Base-by-base conservation (phyloP, 371 early-diverging fungal species). In the Actinomucor elegans region DNA sequence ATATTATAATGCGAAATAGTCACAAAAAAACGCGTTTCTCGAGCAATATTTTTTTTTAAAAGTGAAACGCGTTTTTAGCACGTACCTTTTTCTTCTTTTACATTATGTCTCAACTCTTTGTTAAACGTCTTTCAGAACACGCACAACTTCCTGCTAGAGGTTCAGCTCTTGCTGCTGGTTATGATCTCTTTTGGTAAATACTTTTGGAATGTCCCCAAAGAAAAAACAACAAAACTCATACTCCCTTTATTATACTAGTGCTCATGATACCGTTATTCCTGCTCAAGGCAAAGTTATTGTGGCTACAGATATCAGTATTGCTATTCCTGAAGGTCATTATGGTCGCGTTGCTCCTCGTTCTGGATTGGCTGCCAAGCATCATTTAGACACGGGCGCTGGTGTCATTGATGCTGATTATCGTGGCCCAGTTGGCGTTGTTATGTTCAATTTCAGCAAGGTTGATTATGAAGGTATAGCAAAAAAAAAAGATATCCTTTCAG, bases 391-490 rank as follows among this genome's bases (percentile, higher is more conserved):
- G 15, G 97, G 94, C 11, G 99, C 97, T 20, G 99, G 99, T 28
- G 99, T 99, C 11, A 86, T 99, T 62, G 99, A 99, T 64, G 76
- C 82, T 11, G 99, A 99, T 69, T 99, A 98, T 72, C 81, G 97
- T 24, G 85, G 87, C 5, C 79, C 80, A 11, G 47, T 97, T 28
- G 86, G 89, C 40, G 86, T 96, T 6, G 80, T 97, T 2, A 56
- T 98, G 66, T 97, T 96, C 65, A 99, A 99, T 76, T 91, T 94
- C 71, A 76, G 86, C 31, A 79, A 92, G 27, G 61, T 70, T 0
- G 89, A 90, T 21, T 97, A 92, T 67, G 47, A 80, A 52, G 78
- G 97, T 68, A 83, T 81, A 17, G 89, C 86, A 61, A 58, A 73
- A 46, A 85, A 92, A 29, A 66, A 51, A 33, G 80, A 42, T 26